Conservation (phyloP, 2,329 filamentous ascomycete species). For the Lachnellula cervina region DNA sequence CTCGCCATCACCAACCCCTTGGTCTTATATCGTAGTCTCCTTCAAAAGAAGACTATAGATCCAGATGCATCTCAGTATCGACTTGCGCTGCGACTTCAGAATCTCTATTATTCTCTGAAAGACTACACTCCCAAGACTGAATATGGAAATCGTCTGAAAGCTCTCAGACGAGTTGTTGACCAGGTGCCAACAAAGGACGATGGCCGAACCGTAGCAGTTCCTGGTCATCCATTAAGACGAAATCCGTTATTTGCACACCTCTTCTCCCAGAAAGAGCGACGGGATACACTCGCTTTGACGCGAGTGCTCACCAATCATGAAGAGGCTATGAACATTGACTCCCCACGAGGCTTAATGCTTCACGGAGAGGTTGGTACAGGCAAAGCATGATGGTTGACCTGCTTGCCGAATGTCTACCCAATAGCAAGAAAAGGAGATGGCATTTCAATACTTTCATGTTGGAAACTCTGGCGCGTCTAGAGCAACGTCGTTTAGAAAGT, state of each 20-base stretch:
- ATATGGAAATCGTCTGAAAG: slow-evolving; percentile 61
- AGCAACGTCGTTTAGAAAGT: slow-evolving; percentile 38
- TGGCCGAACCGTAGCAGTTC: slow-evolving; percentile 42
- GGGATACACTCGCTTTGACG: slow-evolving; percentile 60
- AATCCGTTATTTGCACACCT: slow-evolving; percentile 57
- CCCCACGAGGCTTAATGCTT: slow-evolving; percentile 69
- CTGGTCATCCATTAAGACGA: slow-evolving; percentile 51
- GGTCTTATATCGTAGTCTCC: slow-evolving; percentile 67
- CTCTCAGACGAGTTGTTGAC: slow-evolving; percentile 46
- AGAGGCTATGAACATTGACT: slow-evolving; percentile 65
- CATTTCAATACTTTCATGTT: slow-evolving; percentile 88
- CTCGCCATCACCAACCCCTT: slow-evolving; percentile 66
- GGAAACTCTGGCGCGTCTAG: slow-evolving; percentile 67
- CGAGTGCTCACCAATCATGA: slow-evolving; percentile 66
- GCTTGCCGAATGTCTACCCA: slow-evolving; percentile 73
- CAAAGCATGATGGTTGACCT: slow-evolving; percentile 83
- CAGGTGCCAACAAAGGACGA: slow-evolving; percentile 26
- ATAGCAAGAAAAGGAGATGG: slow-evolving; percentile 66
- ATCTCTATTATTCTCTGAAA: slow-evolving; percentile 69
- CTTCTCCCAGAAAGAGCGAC: slow-evolving; percentile 50
- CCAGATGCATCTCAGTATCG: slow-evolving; percentile 70
- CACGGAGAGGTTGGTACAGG: slow-evolving; percentile 80
- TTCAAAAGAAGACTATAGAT: slow-evolving; percentile 53
- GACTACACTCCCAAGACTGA: slow-evolving; percentile 71
- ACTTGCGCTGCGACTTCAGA: slow-evolving; percentile 70